Evolutionary conservation across 148 eudicot species (phyloP).

Genomic region (Nyssa sinensis): DNA sequence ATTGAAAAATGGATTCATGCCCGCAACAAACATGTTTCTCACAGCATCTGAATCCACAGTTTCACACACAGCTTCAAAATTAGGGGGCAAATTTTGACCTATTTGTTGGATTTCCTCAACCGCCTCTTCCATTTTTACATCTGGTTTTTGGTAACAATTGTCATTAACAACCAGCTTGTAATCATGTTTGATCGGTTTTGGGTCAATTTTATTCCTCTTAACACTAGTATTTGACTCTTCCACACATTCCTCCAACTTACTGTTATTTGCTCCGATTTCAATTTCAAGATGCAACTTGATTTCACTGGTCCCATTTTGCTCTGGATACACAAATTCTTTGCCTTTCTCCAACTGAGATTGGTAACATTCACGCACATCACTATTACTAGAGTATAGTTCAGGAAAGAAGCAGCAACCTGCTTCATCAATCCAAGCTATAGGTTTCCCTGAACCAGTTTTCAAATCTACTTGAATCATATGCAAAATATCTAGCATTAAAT

Average conservation of each 20-base stretch:
- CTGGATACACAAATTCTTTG: constrained; percentile 21
- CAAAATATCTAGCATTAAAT: constrained; percentile 62
- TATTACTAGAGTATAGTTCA: constrained; percentile 42
- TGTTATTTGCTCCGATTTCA: constrained; percentile 48
- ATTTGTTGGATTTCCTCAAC: constrained; percentile 35
- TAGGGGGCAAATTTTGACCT: constrained; percentile 18
- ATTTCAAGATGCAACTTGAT: constrained; percentile 77
- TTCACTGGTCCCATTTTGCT: constrained; percentile 37
- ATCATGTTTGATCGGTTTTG: constrained; percentile 13
- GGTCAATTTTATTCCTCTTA: constrained; percentile 43
- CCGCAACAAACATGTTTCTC: constrained; percentile 45
- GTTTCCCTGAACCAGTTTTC: constrained; percentile 49
- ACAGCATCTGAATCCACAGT: constrained; percentile 38
- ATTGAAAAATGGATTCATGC: constrained; percentile 38
- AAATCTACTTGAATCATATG: constrained; percentile 73
- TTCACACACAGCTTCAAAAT: constrained; percentile 13
- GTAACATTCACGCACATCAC: constrained; percentile 30
- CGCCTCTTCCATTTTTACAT: constrained; percentile 28
- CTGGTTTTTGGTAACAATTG: constrained; percentile 43
- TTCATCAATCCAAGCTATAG: constrained; percentile 96
- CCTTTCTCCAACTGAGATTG: constrained; percentile 30
- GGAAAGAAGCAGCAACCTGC: constrained; percentile 78
- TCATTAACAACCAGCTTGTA: constrained; percentile 42
- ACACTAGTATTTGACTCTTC: constrained; percentile 68
- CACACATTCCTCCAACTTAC: constrained; percentile 41